These are phyloP conservation scores for Leccinellum luteum DNA, from an alignment of 768 basidiomycete genomes.

Conservation along the genomic window DNA sequence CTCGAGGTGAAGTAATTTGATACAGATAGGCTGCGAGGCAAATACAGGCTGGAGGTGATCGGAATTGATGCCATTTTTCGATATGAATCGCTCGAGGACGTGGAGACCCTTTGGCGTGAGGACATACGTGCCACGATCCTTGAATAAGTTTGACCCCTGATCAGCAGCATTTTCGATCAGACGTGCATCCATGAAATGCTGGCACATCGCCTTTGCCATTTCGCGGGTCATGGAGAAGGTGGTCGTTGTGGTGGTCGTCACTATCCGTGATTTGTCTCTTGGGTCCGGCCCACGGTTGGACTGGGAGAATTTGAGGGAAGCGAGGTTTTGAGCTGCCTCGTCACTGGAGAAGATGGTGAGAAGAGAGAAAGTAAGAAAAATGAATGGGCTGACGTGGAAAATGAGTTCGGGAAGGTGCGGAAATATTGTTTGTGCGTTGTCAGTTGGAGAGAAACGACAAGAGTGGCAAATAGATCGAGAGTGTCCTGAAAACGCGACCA, in stretches of 20 bases:
- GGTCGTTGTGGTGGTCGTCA: slow-evolving; percentile 98
- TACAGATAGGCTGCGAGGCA: slow-evolving; percentile 89
- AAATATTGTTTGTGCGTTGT: slow-evolving; percentile 94
- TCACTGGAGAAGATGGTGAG: slow-evolving; percentile 54
- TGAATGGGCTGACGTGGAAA: slow-evolving; percentile 75
- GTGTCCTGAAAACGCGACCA: slow-evolving; percentile 65
- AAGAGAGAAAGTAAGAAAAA: slow-evolving; percentile 6
- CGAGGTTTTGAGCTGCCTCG: slow-evolving; percentile 90
- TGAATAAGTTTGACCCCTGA: slow-evolving; percentile 85
- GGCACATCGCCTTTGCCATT: slow-evolving; percentile 99
- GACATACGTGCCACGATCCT: slow-evolving; percentile 94
- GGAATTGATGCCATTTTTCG: slow-evolving; percentile 96
- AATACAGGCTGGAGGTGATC: slow-evolving; percentile 91
- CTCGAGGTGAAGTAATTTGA: slow-evolving; percentile 97
- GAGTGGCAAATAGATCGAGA: slow-evolving; percentile 95
- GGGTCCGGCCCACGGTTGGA: slow-evolving; percentile 98
- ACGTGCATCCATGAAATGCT: slow-evolving; percentile 99
- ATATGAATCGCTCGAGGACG: slow-evolving; percentile 98
- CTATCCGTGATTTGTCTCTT: slow-evolving; percentile 94
- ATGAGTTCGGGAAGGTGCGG: slow-evolving; percentile 90
- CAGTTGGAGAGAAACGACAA: slow-evolving; percentile 90
- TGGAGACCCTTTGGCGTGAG: slow-evolving; percentile 98
- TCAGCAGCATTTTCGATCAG: slow-evolving; percentile 97
- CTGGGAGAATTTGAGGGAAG: slow-evolving; percentile 97
- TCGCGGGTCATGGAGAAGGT: slow-evolving; percentile 99